Percentiles rank a stretch among this genome's conserved stretches.
phyloP scores from a whole-genome alignment of 2,329 filamentous ascomycete genomes.

The Sordariomycetes sp. region DNA sequence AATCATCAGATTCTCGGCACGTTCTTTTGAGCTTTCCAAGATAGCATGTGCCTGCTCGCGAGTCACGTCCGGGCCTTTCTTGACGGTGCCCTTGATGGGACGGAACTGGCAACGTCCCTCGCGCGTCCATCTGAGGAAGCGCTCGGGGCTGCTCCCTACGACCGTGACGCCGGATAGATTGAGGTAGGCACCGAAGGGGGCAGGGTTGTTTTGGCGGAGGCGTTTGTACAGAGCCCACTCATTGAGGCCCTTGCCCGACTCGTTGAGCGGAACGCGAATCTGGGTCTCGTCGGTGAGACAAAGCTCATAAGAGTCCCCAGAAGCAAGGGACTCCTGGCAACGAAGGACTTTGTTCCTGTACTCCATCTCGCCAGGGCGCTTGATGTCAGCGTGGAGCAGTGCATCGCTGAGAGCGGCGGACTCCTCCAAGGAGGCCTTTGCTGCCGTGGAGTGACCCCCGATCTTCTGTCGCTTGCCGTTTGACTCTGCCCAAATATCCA shows the following conservation, averaged over 20 bases:
- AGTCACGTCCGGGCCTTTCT: slow-evolving; percentile 28
- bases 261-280: background rate
- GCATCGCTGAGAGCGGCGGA: background rate
- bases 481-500: no score
- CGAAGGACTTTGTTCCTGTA: slow-evolving; percentile 8
- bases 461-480: background rate
- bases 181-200: slow-evolving; percentile 50
- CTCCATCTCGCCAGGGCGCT: slow-evolving; percentile 1
- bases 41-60: slow-evolving; percentile 7
- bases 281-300: slow-evolving; percentile 14
- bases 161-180: slow-evolving; percentile 44
- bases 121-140: slow-evolving; percentile 45
- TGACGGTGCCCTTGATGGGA: slow-evolving; percentile 68
- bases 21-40: slow-evolving; percentile 51
- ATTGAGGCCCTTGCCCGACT: background rate
- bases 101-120: slow-evolving; percentile 48
- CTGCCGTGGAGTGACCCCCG: no score
- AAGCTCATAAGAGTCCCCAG: slow-evolving; percentile 9
- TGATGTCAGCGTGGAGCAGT: slow-evolving; percentile 1
- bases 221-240: slow-evolving; percentile 8
- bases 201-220: slow-evolving; percentile 7
- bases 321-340: slow-evolving; percentile 6
- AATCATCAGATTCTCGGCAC: slow-evolving; percentile 71
- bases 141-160: slow-evolving; percentile 47
- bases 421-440: no score